Evolutionary conservation across 306 rosid species (phyloP), one percentile per base, ranked within the genome.

Genomic region (Albizia julibrissin): DNA sequence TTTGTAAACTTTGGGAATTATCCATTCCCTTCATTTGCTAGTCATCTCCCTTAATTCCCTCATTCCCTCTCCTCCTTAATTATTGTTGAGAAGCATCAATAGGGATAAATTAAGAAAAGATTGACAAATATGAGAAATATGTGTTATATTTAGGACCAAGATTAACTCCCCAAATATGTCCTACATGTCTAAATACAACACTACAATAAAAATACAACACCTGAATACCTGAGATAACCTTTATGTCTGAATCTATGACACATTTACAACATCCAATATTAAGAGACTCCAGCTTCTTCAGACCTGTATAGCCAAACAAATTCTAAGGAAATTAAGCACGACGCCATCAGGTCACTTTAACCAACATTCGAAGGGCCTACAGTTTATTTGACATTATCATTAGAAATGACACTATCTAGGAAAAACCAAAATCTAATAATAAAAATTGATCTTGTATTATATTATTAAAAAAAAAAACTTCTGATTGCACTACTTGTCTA

Each of bases 251-350:
- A 84, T 88, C 92, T 16, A 37, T 75, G 81, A 91, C 74, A 82
- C 93, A 88, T 68, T 81, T 89, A 74, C 96, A 90, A 79, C 91
- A 91, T 86, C 93, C 81, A 44, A 86, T 76, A 81, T 91, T 88
- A 67, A 90, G 93, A 67, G 89, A 87, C 85, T 84, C 85, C 5
- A 91, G 90, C 83, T 85, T 91, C 69, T 69, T 80, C 85, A 91
- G 80, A 64, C 90, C 96, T 91, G 88, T 68, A 81, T 70, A n/a
- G 12, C 59, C 62, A 56, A 56, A 9, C 14, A 56, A 21, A 0
- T 54, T 21, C 24, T 21, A 21, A 54, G 4, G 12, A 54, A 64
- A 24, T 22, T 40, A 52, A 31, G 76, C 83, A 69, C 62, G 27
- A 26, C 27, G 81, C 37, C 31, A 74, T 68, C 62, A 49, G 64